Evolutionary conservation across 208 protist species (phyloP).

Genomic region (Angomonas ambiguus): DNA sequence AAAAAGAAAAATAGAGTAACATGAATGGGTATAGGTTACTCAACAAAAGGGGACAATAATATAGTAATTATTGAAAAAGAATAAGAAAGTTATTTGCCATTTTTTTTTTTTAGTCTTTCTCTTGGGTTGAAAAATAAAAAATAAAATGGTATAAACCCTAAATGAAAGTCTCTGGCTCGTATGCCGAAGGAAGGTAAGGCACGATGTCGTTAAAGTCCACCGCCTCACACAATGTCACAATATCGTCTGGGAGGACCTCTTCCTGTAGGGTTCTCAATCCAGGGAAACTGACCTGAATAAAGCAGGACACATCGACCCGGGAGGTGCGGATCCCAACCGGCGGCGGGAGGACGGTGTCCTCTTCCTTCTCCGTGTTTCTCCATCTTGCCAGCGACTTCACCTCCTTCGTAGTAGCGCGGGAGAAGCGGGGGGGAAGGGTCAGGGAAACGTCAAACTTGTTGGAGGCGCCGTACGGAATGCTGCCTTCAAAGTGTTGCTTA

Average conservation of each 20-base stretch:
- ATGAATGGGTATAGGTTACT: neutral
- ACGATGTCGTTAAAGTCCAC: constrained; percentile 27
- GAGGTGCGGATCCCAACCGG: constrained; percentile 14
- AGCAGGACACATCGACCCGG: constrained; percentile 15
- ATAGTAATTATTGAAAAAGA: constrained; percentile 4
- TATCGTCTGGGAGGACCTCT: constrained; percentile 7
- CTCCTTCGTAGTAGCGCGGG: constrained; percentile 2
- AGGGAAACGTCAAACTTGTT: constrained; percentile 10
- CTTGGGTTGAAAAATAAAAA: constrained; percentile 5
- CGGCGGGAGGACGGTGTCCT: constrained; percentile 1
- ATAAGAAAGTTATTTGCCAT: constrained; percentile 1
- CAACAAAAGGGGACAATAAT: neutral
- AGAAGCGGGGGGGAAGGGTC: constrained; percentile 17
- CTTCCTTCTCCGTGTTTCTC: neutral
- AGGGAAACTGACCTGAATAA: constrained; percentile 27
- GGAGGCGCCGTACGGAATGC: constrained; percentile 13
- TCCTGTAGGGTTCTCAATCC: constrained; percentile 21
- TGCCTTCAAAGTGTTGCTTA: neutral
- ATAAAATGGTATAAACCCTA: neutral
- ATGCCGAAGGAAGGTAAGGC: constrained; percentile 23
- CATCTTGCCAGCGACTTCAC: constrained; percentile 7
- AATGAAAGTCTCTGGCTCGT: neutral
- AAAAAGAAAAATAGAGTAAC: constrained; percentile 15
- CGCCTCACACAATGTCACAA: constrained; percentile 28
- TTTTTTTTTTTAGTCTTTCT: constrained; percentile 5